Evolutionary conservation across 352 stramenopile genomes (phyloP).

Genomic region (Thalassiosira livingstoniorum): DNA sequence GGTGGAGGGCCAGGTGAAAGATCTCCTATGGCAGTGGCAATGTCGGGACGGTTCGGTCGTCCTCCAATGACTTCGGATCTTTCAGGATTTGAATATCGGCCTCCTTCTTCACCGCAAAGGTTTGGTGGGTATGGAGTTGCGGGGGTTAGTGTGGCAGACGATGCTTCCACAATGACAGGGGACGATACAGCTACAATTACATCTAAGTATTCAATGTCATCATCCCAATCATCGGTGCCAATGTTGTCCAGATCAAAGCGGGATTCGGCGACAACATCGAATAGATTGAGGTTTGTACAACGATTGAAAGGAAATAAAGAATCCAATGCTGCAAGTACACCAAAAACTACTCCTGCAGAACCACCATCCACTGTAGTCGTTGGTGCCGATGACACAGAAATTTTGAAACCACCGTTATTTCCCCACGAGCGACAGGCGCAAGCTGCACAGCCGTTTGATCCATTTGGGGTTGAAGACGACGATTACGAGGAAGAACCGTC

Average conservation of each 20-base stretch:
- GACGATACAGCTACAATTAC: conserved; percentile 48
- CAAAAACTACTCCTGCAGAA: neutral
- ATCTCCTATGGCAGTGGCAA: conserved; percentile 22
- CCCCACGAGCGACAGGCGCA: conserved; percentile 21
- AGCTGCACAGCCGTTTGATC: conserved; percentile 37
- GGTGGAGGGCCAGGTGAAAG: conserved; percentile 7
- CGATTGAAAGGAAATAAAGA: conserved; percentile 25
- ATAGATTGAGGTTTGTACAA: conserved; percentile 44
- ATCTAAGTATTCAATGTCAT: conserved; percentile 23
- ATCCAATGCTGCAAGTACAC: neutral
- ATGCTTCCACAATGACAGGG: conserved; percentile 27
- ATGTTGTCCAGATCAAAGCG: conserved; percentile 50
- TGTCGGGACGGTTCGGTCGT: conserved; percentile 72
- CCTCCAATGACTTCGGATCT: conserved; percentile 33
- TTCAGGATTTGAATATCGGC: conserved; percentile 45
- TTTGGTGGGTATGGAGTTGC: conserved; percentile 1
- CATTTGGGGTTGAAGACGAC: conserved; percentile 40
- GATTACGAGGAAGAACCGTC: conserved; percentile 1
- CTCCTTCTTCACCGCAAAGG: conserved; percentile 7
- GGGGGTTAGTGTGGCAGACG: conserved; percentile 37
- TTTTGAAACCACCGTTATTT: conserved; percentile 16
- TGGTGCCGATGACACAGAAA: neutral
- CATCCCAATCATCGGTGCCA: conserved; percentile 26
- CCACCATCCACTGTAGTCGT: no score
- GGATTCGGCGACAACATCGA: conserved; percentile 37